Evolutionary conservation across 2,329 filamentous ascomycete genomes (phyloP).

Genomic region (Albifimbria verrucaria): DNA sequence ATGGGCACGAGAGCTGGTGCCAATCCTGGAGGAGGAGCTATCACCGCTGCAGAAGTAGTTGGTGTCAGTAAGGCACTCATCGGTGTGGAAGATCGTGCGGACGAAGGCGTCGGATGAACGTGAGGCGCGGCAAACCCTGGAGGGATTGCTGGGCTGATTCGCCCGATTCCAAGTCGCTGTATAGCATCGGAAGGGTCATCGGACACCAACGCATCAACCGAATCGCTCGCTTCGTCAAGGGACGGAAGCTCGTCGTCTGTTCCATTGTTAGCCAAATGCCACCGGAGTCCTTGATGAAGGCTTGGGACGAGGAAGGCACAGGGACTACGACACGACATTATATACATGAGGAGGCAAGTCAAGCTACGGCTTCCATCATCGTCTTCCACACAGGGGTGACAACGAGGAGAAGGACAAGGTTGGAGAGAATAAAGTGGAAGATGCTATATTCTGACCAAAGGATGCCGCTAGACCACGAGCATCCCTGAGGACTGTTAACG

Average conservation of each 20-base stretch:
- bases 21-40: conserved; percentile 19
- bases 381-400: conserved; percentile 48
- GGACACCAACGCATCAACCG: conserved; percentile 67
- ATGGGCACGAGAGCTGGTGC: conserved; percentile 15
- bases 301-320: conserved; percentile 24
- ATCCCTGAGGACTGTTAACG: conserved; percentile 51
- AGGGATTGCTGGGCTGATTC: not conserved
- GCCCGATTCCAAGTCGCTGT: conserved; percentile 1
- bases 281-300: not conserved
- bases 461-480: conserved; percentile 27
- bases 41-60: conserved; percentile 22
- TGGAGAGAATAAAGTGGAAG: conserved; percentile 35
- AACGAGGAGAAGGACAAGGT: conserved; percentile 29
- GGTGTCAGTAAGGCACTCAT: conserved; percentile 1
- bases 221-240: conserved; percentile 58
- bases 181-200: conserved; percentile 41
- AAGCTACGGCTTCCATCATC: conserved; percentile 60
- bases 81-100: not conserved
- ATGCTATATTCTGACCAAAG: conserved; percentile 40
- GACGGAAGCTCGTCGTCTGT: conserved; percentile 62
- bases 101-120: not conserved
- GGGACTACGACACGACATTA: conserved; percentile 27
- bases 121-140: conserved; percentile 10
- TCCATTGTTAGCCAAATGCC: conserved; percentile 38
- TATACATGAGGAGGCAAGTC: conserved; percentile 40